A percentile compares a stretch with the other conserved stretches of the same genome.
Evolutionary conservation across 2,329 filamentous ascomycete species (phyloP).

Genomic region (Ophiostoma sp.): DNA sequence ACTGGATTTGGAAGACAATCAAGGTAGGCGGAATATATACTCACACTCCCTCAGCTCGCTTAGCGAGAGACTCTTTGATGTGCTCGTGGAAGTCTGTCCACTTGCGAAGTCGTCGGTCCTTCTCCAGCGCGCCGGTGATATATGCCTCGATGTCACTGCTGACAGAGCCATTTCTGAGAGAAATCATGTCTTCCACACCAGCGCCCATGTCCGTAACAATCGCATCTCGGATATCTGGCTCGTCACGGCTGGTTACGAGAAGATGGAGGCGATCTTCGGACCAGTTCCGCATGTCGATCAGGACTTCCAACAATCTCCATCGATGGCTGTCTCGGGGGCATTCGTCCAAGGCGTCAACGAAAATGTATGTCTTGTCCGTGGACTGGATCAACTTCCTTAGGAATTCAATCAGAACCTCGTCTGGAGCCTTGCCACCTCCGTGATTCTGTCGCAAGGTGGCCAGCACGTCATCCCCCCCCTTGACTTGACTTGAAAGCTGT

Average conservation of each 20-base stretch:
- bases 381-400: conserved; percentile 28
- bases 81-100: not conserved
- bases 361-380: conserved; percentile 34
- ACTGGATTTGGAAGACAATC: not conserved
- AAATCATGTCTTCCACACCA: conserved; percentile 27
- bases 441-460: conserved; percentile 25
- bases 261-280: conserved; percentile 30
- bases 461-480: conserved; percentile 25
- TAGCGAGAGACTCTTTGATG: not conserved
- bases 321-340: conserved; percentile 28
- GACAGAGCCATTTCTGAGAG: not conserved
- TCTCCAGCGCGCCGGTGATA: not conserved
- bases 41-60: not conserved
- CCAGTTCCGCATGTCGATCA: conserved; percentile 31
- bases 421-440: not conserved
- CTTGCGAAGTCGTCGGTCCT: not conserved
- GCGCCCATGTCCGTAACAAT: conserved; percentile 26
- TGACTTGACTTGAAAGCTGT: conserved; percentile 34
- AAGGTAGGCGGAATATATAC: not conserved
- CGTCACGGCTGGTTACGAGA: conserved; percentile 35
- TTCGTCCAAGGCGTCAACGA: conserved; percentile 38
- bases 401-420: conserved; percentile 26
- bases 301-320: conserved; percentile 30
- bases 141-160: not conserved
- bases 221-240: conserved; percentile 31